Evolutionary conservation across 352 stramenopile species (phyloP), one percentile per base, ranked within the genome.

Genomic region (Achlya hypogyna): DNA sequence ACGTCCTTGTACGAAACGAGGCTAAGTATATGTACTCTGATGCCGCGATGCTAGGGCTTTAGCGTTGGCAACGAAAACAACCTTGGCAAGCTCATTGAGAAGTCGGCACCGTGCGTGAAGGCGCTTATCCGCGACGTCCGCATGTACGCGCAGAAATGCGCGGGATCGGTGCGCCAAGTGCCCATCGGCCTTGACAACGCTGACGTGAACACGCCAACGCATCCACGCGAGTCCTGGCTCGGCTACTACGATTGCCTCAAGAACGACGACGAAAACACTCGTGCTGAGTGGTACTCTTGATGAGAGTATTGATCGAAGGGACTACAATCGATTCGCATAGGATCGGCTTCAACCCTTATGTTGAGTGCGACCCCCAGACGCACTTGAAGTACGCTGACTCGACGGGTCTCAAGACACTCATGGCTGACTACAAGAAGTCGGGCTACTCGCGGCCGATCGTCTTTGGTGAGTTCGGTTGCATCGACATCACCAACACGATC

Each of bases 51-150:
- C 42, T 35, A 74, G 62, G 75, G 70, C 5, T 88, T 89, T 65
- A 87, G 78, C 45, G 75, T 88, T 16, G 79, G 72, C 42, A 89
- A 89, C 53, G 81, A 89, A 59, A 82, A 80, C 71, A 89, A 89
- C 70, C 67, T 88, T 42, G 71, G 77, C 40, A 79, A 68, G n/a
- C 66, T 69, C 18, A 84, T 67, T 38, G 51, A 67, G 51, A 56
- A 60, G 51, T 67, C 76, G 8, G 79, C 78, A 38, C 83, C 79
- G 23, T 89, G 83, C 43, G 75, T 88, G 53, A 91, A 91, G 69
- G 79, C 81, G 16, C 74, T 89, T 59, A 70, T 91, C 16, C 79
- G 81, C 9, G 83, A 91, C 62, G 72, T 75, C 3, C 74, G 78
- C 9, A 72, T 63, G 2, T 91, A 89, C 51, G 79, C 75, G 0